phyloP scores from a whole-genome alignment of 805 yeast genomes.

The Naumovozyma baii region DNA sequence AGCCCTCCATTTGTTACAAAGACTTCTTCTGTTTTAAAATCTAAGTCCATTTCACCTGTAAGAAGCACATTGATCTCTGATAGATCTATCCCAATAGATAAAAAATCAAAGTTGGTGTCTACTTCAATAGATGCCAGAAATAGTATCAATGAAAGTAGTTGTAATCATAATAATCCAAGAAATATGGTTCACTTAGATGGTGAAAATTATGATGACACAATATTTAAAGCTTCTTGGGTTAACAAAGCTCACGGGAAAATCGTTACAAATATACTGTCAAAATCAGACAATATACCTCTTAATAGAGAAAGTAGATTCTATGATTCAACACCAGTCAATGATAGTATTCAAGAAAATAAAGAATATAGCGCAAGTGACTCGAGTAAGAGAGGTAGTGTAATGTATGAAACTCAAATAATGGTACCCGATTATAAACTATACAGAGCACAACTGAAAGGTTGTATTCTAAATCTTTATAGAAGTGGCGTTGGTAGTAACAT shows the following conservation, averaged over 20 bases:
- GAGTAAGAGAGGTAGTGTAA: conserved; percentile 4
- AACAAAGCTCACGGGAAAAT: conserved; percentile 36
- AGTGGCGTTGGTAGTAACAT: conserved; percentile 40
- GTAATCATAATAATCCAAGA: no score
- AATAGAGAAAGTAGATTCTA: conserved; percentile 23
- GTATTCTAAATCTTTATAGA: conserved; percentile 52
- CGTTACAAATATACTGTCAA: conserved; percentile 1
- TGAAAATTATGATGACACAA: conserved; percentile 32
- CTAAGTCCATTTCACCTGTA: conserved; percentile 1
- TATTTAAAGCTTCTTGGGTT: conserved; percentile 51
- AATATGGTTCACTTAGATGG: conserved; percentile 9
- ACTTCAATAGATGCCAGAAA: background rate
- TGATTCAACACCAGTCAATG: conserved; percentile 6
- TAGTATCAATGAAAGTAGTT: background rate
- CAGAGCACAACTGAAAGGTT: conserved; percentile 63
- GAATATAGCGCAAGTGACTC: conserved; percentile 1
- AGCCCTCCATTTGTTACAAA: background rate
- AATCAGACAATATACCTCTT: background rate
- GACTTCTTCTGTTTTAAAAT: background rate
- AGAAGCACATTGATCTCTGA: background rate
- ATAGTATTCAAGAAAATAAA: conserved; percentile 3
- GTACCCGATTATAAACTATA: conserved; percentile 35
- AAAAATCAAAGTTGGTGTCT: background rate
- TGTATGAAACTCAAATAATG: conserved; percentile 10
- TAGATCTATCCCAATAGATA: background rate